Evolutionary conservation across 306 rosid species (phyloP), one percentile per base, ranked within the genome.

Genomic region (Rosa rugosa): DNA sequence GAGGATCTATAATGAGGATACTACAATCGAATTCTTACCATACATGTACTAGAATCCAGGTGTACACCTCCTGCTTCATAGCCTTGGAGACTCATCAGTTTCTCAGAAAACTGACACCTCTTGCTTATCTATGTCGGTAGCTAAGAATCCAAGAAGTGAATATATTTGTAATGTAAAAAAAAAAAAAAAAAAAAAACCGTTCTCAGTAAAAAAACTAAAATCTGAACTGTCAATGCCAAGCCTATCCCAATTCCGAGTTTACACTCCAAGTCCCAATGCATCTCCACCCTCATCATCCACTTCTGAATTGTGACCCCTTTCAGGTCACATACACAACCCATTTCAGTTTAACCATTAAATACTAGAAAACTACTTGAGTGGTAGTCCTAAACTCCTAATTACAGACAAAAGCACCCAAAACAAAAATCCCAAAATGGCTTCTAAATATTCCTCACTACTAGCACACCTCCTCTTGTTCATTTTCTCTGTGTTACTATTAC

Each of bases 361-460:
- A 42, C 27, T 20, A 5, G 20, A 27, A 12, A 8, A 74, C 60
- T 42, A 66, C 47, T 59, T 36, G 80, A 47, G 16, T 11, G 77
- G 41, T 40, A 44, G 2, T 27, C 22, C 41, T 41, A 42, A 44
- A 62, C 1, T 36, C 22, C 51, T 17, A 57, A 59, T 16, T 42
- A 23, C 7, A 12, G 17, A 16, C 34, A 41, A 0, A 13, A 14
- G 2, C 34, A 66, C 38, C 16, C 67, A 25, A 17, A 64, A 49
- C 11, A 8, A 18, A 65, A 45, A 51, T 41, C 44, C 34, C 75
- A 17, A 54, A 53, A 66, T 75, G 76, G 44, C 65, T 36, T 75
- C 73, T 25, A 60, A 23, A 65, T 20, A 4, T 1, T 49, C 38
- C 44, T 27, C 31, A 27, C 22, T 54, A 16, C 36, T 12, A 4